Conservation (phyloP, 1,139 yeast species). For the Saccharomyces pastorianus region DNA sequence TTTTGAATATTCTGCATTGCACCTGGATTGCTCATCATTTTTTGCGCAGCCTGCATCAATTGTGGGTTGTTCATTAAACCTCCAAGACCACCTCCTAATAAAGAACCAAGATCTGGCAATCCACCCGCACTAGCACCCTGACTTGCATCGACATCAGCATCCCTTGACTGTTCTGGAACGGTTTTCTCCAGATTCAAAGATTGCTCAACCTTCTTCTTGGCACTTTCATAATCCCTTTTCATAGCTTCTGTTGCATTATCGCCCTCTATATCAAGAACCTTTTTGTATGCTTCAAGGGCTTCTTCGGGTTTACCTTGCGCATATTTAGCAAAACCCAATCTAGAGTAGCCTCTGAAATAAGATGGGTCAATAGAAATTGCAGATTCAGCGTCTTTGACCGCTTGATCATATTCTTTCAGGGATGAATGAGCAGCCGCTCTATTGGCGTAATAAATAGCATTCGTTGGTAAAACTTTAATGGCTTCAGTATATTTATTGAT, state of each 20-base stretch:
- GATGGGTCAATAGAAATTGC: slow-evolving; percentile 73
- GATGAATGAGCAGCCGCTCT: slow-evolving; percentile 97
- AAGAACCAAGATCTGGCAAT: slow-evolving; percentile 58
- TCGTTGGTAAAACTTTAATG: slow-evolving; percentile 57
- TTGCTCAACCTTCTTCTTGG: slow-evolving; percentile 75
- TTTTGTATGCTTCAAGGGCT: slow-evolving; percentile 82
- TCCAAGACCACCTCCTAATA: slow-evolving; percentile 60
- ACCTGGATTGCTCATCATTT: slow-evolving; percentile 82
- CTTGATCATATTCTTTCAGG: slow-evolving; percentile 60
- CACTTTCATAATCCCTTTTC: slow-evolving; percentile 90
- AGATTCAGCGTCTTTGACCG: slow-evolving; percentile 72
- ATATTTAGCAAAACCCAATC: slow-evolving; percentile 88
- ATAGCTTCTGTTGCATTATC: slow-evolving; percentile 77
- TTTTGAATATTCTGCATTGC: slow-evolving; percentile 63
- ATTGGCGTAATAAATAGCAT: slow-evolving; percentile 82
- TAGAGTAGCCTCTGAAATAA: slow-evolving; percentile 88
- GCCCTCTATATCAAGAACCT: slow-evolving; percentile 84
- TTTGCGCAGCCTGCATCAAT: slow-evolving; percentile 86
- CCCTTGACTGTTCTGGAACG: slow-evolving; percentile 20
- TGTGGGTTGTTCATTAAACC: slow-evolving; percentile 85
- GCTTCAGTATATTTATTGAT: slow-evolving; percentile 74
- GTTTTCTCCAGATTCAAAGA: slow-evolving; percentile 42
- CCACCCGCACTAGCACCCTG: slow-evolving; percentile 48
- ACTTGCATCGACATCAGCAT: slow-evolving; percentile 24
- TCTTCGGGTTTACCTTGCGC: slow-evolving; percentile 86